A percentile compares a stretch with the other conserved stretches of the same genome.
Conservation (phyloP, 441 rosid genomes). For the Raphanus hybrid region DNA sequence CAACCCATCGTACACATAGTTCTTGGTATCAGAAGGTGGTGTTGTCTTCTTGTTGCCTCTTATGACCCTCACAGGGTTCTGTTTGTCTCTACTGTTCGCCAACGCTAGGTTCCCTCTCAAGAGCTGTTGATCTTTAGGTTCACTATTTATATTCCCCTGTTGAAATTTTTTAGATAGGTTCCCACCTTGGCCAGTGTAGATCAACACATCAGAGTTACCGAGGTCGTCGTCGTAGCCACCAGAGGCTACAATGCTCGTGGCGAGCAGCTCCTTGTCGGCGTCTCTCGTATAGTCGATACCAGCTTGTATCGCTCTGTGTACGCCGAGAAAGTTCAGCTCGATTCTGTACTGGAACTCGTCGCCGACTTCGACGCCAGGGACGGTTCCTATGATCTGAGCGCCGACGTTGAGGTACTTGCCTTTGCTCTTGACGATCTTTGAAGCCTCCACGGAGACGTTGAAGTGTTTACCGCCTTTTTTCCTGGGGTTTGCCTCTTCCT, state of each 20-base stretch:
- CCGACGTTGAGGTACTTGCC: constrained; percentile 47
- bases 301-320: constrained; percentile 64
- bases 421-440: constrained; percentile 54
- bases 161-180: constrained; percentile 33
- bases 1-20: constrained; percentile 72
- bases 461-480: constrained; percentile 17
- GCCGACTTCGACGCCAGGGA: constrained; percentile 87
- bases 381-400: constrained; percentile 55
- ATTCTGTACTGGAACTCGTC: constrained; percentile 79
- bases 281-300: constrained; percentile 73
- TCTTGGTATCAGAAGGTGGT: constrained; percentile 45
- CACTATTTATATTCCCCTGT: constrained; percentile 40
- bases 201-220: constrained; percentile 67
- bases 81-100: constrained; percentile 52
- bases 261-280: constrained; percentile 35
- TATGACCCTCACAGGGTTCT: constrained; percentile 77
- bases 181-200: constrained; percentile 83
- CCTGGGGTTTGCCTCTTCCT: constrained; percentile 56
- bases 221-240: constrained; percentile 71
- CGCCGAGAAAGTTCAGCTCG: constrained; percentile 76
- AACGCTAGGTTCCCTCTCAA: constrained; percentile 76
- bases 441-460: constrained; percentile 60
- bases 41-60: constrained; percentile 51
- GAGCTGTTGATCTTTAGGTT: constrained; percentile 75
- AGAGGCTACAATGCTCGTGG: constrained; percentile 76